Evolutionary conservation across 2,329 filamentous ascomycete species (phyloP), one percentile per base, ranked within the genome.

Genomic region (Beauveria pseudobassiana): DNA sequence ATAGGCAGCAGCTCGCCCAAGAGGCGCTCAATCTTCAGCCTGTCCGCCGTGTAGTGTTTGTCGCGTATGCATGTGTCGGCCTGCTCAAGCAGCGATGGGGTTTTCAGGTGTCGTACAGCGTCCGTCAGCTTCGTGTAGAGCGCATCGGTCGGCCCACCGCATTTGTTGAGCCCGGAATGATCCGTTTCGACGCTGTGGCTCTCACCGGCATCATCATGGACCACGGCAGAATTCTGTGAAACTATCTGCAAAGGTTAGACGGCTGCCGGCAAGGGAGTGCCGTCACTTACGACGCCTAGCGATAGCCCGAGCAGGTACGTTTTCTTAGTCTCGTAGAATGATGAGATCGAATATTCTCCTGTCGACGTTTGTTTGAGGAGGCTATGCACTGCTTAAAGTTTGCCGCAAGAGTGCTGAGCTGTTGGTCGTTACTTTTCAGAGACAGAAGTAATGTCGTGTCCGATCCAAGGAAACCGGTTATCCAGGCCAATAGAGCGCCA

Each of bases 11-110:
- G 5, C 0, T 71, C 66, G 38, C 73, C 73, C 7, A 72, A 76
- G 30, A 77, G 69, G 20, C 73, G 69, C 64, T 73, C 61, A 48
- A 76, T 74, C 42, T 64, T 60, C 46, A 76, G 69, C 53, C 55
- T 67, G 1, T 67, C 63, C 9, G 14, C 12, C 16, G 57, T 65
- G 56, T 72, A 73, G 58, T 64, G 53, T 0, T 68, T 62, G 2
- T 67, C 38, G 14, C 62, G 67, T 50, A 73, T 70, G 46, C 43
- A 66, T 20, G 20, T 38, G 54, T 70, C 68, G 26, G 65, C 69
- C 22, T 53, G 49, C n/a, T 53, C n/a, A 9, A 60, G 38, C 14
- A 12, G 45, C 9, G 28, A 56, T 43, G 30, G 56, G 30, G 30
- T 30, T 28, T 42, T 59, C 34, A 59, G 46, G 46, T 16, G 46